Percentiles rank a stretch among this genome's conserved stretches.
Conservation (phyloP, 2,329 filamentous ascomycete species). For the Pyrenophora teres region DNA sequence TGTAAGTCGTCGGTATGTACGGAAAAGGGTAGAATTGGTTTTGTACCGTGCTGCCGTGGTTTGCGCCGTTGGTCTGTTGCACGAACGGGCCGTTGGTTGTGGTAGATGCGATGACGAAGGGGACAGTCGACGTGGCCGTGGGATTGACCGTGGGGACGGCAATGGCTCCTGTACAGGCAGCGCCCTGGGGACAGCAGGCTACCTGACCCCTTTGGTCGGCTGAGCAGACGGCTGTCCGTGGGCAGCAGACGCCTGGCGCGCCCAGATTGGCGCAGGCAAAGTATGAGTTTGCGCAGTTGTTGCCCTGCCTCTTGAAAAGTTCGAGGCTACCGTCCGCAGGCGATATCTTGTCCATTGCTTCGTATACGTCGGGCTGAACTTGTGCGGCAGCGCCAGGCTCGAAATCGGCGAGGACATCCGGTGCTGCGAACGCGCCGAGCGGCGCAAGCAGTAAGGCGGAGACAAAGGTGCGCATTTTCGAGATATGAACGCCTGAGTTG, state of each 20-base stretch:
- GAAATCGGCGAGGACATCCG: constrained; percentile 39
- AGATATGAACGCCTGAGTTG: constrained; percentile 1
- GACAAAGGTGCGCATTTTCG: constrained; percentile 37
- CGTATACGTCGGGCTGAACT: constrained; percentile 25
- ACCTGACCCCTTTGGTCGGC: constrained; percentile 62
- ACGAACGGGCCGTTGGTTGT: constrained; percentile 29
- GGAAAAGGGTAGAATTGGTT: constrained; percentile 59
- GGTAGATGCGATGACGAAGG: constrained; percentile 26
- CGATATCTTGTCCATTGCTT: constrained; percentile 26
- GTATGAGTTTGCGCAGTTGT: constrained; percentile 58
- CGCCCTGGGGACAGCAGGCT: constrained; percentile 64
- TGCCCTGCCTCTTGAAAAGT: constrained; percentile 45
- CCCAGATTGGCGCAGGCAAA: constrained; percentile 58
- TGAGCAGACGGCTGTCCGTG: constrained; percentile 58
- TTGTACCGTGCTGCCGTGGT: constrained; percentile 48
- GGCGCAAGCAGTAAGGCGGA: constrained; percentile 35
- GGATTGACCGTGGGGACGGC: constrained; percentile 9
- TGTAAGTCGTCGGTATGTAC: constrained; percentile 59
- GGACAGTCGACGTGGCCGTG: constrained; percentile 23
- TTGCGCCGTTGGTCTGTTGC: constrained; percentile 25
- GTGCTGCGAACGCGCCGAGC: constrained; percentile 35
- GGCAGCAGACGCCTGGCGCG: constrained; percentile 62
- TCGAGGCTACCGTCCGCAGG: constrained; percentile 27
- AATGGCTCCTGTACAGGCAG: constrained; percentile 59
- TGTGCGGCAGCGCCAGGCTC: constrained; percentile 31